These are phyloP conservation scores for Jasminum sambac DNA, from an alignment of 257 asterid species.

Conservation along the genomic window DNA sequence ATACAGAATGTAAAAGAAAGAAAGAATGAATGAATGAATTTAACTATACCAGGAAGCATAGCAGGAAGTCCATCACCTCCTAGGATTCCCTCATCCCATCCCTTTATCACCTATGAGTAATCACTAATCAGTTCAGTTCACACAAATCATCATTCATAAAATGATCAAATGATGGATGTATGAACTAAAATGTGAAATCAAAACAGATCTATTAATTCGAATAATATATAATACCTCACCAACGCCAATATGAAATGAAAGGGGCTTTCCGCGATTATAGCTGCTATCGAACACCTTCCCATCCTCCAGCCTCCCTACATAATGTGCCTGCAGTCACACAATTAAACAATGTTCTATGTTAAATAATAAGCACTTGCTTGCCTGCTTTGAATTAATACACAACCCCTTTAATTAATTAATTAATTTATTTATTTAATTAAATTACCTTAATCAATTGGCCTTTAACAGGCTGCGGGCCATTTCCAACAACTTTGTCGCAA, in stretches of 20 bases:
- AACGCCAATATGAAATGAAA: constrained; percentile 79
- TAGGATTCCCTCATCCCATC: constrained; percentile 93
- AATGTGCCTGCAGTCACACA: constrained; percentile 90
- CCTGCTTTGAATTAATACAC: too few species aligned
- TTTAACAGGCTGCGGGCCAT: constrained; percentile 37
- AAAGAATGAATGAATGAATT: too few species aligned
- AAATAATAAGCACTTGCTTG: too few species aligned
- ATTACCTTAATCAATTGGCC: constrained; percentile 50
- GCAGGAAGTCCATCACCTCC: constrained; percentile 92
- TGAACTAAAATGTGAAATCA: not conserved
- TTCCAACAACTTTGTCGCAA: constrained; percentile 38
- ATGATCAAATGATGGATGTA: not conserved
- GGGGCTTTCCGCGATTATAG: constrained; percentile 90
- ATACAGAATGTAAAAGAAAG: too few species aligned
- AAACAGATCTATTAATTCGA: too few species aligned
- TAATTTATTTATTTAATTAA: too few species aligned
- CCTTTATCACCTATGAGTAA: constrained; percentile 79
- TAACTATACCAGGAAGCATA: constrained; percentile 85
- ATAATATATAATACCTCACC: too few species aligned
- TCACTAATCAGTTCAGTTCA: too few species aligned
- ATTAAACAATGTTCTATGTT: too few species aligned
- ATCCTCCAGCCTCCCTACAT: constrained; percentile 67
- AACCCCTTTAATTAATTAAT: too few species aligned
- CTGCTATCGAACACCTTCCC: constrained; percentile 96
- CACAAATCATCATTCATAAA: not conserved